Percentiles rank a stretch among this genome's conserved stretches.
Conservation (phyloP, 768 basidiomycete genomes). For the Panaeolus papilionaceus region DNA sequence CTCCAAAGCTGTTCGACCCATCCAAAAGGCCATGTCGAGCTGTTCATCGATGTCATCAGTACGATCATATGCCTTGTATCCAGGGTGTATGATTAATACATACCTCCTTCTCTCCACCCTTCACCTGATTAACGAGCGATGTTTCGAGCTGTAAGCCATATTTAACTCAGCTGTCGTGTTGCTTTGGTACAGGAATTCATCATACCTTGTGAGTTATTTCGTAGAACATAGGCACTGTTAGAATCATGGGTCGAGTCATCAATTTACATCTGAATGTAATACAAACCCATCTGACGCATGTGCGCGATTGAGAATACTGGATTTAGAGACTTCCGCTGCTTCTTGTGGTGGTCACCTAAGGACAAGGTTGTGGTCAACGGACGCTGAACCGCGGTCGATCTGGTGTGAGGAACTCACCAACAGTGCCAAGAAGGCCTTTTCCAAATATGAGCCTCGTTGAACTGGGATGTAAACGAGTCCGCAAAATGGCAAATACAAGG, state of each 20-base stretch:
- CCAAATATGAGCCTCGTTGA: conserved; percentile 23
- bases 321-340: conserved; percentile 45
- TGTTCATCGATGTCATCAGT: conserved; percentile 13
- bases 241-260: too few species aligned
- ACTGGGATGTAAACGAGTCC: conserved; percentile 13
- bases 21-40: conserved; percentile 41
- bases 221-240: conserved; percentile 39
- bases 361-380: neutral
- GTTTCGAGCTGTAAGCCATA: conserved; percentile 31
- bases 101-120: conserved; percentile 35
- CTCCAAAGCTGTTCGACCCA: conserved; percentile 51
- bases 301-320: conserved; percentile 44
- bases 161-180: too few species aligned
- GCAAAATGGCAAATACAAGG: neutral
- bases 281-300: conserved; percentile 39
- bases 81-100: neutral
- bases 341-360: conserved; percentile 48
- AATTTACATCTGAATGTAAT: too few species aligned
- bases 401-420: conserved; percentile 22
- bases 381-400: too few species aligned
- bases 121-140: conserved; percentile 27
- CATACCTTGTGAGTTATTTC: conserved; percentile 38
- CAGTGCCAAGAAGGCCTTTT: conserved; percentile 27
- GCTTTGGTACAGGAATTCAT: too few species aligned
- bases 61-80: too few species aligned